Evolutionary conservation across 2,329 filamentous ascomycete genomes (phyloP), one percentile per base, ranked within the genome.

Genomic region (Ophiostoma perfectum): DNA sequence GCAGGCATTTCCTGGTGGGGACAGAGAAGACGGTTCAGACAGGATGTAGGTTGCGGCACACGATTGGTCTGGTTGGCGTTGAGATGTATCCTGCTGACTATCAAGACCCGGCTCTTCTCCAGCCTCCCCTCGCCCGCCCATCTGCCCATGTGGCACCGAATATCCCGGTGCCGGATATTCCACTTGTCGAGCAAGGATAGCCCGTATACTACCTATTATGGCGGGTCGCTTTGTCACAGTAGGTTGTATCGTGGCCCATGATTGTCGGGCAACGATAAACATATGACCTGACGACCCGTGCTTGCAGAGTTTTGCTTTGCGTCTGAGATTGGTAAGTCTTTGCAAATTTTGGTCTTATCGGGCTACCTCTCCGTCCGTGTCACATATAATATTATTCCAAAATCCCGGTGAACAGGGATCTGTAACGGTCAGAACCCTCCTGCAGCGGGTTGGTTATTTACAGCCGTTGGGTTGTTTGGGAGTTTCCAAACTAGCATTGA

Each of bases 361-460:
- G 27, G 27, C 27, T 27, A 27, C 27, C 27, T 27, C 27, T 27
- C 27, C 27, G 27, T 27, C 27, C 27, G 27, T 27, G 27, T 27
- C 27, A 27, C 27, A 27, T 27, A 27, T 27, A 27, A 27, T 27
- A 27, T 27, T 27, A 27, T 27, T 27, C 27, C 27, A 55, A 55
- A 55, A 55, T 27, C 49, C 49, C 49, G 49, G 49, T 55, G 49
- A 27, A 55, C 49, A 55, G 18, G 49, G 49, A 27, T 55, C 49
- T 55, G 49, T 55, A 55, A 55, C 49, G n/a, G 49, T 55, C 18
- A 9, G 27, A 55, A 27, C 49, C n/a, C 27, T 55, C 27, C 27
- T 55, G 7, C 18, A 27, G 3, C 18, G 49, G 27, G 49, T 8
- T 55, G n/a, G n/a, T 27, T 55, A 55, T 49, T 49, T n/a, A n/a